Evolutionary conservation across 305 asterid species (phyloP).

Genomic region (Rubia balearica): DNA sequence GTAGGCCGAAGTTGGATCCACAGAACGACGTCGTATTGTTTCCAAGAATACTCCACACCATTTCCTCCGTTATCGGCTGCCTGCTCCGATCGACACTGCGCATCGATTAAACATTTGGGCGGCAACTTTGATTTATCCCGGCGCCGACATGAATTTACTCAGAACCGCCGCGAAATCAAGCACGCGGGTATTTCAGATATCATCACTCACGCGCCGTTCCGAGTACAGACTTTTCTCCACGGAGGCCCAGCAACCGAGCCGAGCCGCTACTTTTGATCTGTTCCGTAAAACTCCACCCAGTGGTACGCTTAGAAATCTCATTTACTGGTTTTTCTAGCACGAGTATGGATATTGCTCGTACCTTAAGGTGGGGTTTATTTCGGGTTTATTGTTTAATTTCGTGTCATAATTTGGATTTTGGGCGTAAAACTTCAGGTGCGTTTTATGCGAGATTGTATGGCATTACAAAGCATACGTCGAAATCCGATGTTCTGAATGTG

Average conservation of each 20-base stretch:
- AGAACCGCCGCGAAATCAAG: constrained; percentile 34
- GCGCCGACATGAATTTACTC: constrained; percentile 34
- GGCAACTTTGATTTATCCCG: neutral
- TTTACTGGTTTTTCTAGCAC: neutral
- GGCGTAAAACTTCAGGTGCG: constrained; percentile 31
- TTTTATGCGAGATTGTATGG: constrained; percentile 41
- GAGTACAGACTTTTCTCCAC: constrained; percentile 47
- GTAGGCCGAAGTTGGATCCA: neutral
- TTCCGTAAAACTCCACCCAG: constrained; percentile 31
- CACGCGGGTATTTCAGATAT: constrained; percentile 27
- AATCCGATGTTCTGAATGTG: constrained; percentile 47
- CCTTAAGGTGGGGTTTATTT: neutral
- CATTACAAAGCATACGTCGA: constrained; percentile 46
- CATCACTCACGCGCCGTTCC: constrained; percentile 18
- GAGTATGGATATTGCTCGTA: neutral
- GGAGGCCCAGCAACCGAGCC: constrained; percentile 37
- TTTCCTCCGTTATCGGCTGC: neutral
- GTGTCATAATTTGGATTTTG: neutral
- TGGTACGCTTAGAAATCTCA: constrained; percentile 37
- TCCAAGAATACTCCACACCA: neutral
- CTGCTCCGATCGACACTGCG: neutral
- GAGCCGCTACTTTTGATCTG: constrained; percentile 22
- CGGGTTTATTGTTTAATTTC: constrained; percentile 5
- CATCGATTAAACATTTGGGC: neutral
- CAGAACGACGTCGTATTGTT: neutral